Evolutionary conservation across 1,139 yeast genomes (phyloP).

Genomic region (Pichia inconspicua): DNA sequence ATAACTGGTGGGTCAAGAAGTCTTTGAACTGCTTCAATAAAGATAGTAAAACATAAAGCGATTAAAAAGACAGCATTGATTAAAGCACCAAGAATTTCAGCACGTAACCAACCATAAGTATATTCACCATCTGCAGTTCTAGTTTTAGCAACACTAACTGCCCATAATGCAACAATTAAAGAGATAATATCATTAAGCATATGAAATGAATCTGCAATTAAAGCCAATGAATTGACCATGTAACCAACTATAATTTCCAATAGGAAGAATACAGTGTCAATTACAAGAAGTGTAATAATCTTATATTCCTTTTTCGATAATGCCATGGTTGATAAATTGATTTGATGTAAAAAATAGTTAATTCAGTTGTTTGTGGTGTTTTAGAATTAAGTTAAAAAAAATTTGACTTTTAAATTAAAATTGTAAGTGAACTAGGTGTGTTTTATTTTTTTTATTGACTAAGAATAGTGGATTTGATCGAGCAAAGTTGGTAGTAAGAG

Average conservation of each 20-base stretch:
- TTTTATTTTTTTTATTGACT: no score
- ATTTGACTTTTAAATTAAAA: no score
- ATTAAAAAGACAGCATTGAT: slow-evolving; percentile 87
- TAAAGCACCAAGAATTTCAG: slow-evolving; percentile 89
- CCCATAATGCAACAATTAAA: slow-evolving; percentile 88
- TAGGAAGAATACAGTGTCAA: slow-evolving; percentile 80
- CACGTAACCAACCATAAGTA: slow-evolving; percentile 96
- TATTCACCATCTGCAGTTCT: slow-evolving; percentile 79
- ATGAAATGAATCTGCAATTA: slow-evolving; percentile 94
- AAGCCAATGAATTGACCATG: slow-evolving; percentile 83
- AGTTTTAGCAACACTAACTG: slow-evolving; percentile 80
- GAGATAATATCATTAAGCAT: slow-evolving; percentile 95
- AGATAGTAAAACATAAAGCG: slow-evolving; percentile 87
- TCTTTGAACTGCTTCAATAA: slow-evolving; percentile 88
- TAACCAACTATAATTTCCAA: slow-evolving; percentile 81
- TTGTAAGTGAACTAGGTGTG: no score
- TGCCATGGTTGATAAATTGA: slow-evolving; percentile 8
- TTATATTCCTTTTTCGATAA: slow-evolving; percentile 52
- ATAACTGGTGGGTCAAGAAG: slow-evolving; percentile 74
- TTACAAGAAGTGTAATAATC: slow-evolving; percentile 59
- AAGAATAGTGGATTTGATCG: no score
- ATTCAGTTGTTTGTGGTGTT: no score
- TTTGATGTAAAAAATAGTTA: background rate
- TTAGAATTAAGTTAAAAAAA: no score
- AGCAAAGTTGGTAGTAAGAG: no score